Conservation (phyloP, 1,284 basidiomycete genomes). For the Filobasidium uniguttulatum region DNA sequence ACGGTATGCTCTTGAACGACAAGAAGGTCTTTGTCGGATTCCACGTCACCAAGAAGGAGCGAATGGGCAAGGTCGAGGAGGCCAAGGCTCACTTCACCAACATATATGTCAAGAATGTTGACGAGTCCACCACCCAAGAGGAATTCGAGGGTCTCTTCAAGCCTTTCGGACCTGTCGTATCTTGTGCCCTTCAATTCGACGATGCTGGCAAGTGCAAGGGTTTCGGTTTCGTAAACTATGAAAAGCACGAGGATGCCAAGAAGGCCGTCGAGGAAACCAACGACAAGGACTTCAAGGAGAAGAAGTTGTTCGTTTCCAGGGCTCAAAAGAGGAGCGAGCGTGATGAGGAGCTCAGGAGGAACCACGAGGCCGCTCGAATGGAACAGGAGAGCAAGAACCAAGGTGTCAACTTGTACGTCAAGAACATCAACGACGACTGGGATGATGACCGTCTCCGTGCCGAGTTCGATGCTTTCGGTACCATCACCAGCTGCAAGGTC, state of each 20-base stretch:
- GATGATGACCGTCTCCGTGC: conserved; percentile 87
- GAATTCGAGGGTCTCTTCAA: conserved; percentile 77
- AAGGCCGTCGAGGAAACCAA: conserved; percentile 81
- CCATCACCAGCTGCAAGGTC: conserved; percentile 97
- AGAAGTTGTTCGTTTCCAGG: conserved; percentile 88
- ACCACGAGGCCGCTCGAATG: conserved; percentile 91
- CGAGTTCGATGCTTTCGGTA: conserved; percentile 94
- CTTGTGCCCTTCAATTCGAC: conserved; percentile 65
- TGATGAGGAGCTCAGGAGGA: conserved; percentile 86
- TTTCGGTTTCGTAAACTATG: conserved; percentile 97
- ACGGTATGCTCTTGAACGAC: conserved; percentile 98
- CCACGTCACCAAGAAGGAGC: conserved; percentile 96
- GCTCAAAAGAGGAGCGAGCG: conserved; percentile 99
- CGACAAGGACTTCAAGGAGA: conserved; percentile 72
- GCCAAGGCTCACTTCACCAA: conserved; percentile 95
- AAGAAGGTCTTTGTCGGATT: conserved; percentile 98
- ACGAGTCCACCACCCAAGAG: conserved; percentile 67
- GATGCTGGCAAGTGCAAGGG: conserved; percentile 80
- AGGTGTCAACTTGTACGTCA: conserved; percentile 98
- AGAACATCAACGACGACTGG: conserved; percentile 75
- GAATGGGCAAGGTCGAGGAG: conserved; percentile 96
- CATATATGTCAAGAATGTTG: conserved; percentile 95
- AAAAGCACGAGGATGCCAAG: conserved; percentile 81
- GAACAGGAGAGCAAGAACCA: conserved; percentile 98
- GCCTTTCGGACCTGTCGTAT: conserved; percentile 74